phyloP scores from a whole-genome alignment of 2,329 filamentous ascomycete genomes.

The Chrysoporthe puriensis region DNA sequence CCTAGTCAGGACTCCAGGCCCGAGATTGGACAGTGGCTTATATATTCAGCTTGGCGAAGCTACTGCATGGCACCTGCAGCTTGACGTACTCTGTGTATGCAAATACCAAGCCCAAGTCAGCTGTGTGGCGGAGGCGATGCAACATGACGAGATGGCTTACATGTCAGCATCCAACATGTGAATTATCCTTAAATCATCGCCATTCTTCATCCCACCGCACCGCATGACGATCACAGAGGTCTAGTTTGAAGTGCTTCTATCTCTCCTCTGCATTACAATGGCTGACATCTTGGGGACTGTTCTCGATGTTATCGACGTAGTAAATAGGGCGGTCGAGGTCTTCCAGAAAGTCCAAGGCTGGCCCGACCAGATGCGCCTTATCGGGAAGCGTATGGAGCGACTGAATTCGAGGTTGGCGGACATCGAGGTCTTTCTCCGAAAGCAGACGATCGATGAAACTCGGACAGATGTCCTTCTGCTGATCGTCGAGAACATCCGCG shows the following conservation, averaged over 20 bases:
- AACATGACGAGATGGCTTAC: too few relatives aligned
- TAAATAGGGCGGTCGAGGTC: conserved; percentile 31
- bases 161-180: too few relatives aligned
- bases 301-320: conserved; percentile 32
- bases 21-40: neutral
- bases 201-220: too few relatives aligned
- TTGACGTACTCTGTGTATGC: too few relatives aligned
- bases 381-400: conserved; percentile 33
- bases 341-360: conserved; percentile 33
- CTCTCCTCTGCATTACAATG: conserved; percentile 1
- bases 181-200: too few relatives aligned
- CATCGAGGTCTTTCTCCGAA: conserved; percentile 31
- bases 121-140: neutral
- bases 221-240: neutral
- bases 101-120: too few relatives aligned
- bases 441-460: conserved; percentile 21
- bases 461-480: conserved; percentile 22
- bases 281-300: conserved; percentile 30
- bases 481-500: conserved; percentile 31
- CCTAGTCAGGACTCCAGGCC: too few relatives aligned
- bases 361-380: conserved; percentile 32
- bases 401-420: conserved; percentile 30
- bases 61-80: neutral
- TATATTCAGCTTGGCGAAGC: neutral
- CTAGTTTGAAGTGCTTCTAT: neutral